Evolutionary conservation across 306 rosid species (phyloP).

Genomic region (Geum urbanum): DNA sequence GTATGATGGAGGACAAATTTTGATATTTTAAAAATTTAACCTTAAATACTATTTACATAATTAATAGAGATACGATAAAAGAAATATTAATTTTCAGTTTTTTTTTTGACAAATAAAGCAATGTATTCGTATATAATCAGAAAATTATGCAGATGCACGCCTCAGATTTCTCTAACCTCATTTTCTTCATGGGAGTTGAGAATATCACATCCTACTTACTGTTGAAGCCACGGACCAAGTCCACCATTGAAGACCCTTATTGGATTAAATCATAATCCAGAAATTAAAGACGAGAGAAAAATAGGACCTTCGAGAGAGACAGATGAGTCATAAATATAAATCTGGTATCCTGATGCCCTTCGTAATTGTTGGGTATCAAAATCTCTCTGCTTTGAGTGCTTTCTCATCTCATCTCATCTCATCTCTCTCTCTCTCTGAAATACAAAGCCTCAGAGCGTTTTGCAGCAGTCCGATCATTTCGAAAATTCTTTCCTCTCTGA

Average conservation of each 20-base stretch:
- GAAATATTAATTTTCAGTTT: background rate
- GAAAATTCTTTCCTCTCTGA: background rate
- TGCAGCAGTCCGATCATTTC: constrained; percentile 13
- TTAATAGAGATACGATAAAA: background rate
- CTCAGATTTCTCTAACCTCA: background rate
- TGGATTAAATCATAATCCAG: constrained; percentile 7
- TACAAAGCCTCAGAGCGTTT: constrained; percentile 1
- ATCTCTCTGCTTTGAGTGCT: constrained; percentile 3
- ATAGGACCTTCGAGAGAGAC: constrained; percentile 23
- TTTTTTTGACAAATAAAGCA: background rate
- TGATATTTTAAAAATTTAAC: no score
- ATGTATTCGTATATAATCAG: background rate
- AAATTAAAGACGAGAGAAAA: background rate
- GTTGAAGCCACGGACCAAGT: constrained; percentile 1
- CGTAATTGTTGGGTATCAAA: constrained; percentile 13
- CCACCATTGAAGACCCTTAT: background rate
- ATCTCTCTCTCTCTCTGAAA: constrained; percentile 19
- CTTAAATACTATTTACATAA: no score
- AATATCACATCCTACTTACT: background rate
- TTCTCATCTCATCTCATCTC: constrained; percentile 10
- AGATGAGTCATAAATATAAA: constrained; percentile 42
- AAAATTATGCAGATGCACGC: background rate
- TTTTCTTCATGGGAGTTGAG: background rate
- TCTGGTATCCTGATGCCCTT: constrained; percentile 28
- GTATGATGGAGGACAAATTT: no score